These are phyloP conservation scores for Gossypium lobatum DNA, from an alignment of 441 rosid genomes.

Conservation along the genomic window DNA sequence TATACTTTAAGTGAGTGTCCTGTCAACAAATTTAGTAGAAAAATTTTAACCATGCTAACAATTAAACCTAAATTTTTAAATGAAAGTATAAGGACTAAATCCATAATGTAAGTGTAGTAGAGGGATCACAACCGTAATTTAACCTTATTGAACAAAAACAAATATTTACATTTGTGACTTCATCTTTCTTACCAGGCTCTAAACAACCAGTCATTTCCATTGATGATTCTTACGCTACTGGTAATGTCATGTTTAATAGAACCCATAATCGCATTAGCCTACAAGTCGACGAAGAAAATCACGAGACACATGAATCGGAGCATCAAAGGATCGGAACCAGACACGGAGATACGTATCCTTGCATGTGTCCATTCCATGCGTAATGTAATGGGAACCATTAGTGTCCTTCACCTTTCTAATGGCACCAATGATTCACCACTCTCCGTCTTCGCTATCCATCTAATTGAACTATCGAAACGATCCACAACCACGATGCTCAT, in stretches of 20 bases:
- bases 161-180: background rate
- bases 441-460: conserved; percentile 30
- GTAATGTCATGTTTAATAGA: conserved; percentile 22
- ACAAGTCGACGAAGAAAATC: conserved; percentile 6
- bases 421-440: conserved; percentile 29
- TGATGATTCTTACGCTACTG: conserved; percentile 22
- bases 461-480: conserved; percentile 29
- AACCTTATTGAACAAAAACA: background rate
- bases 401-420: conserved; percentile 29
- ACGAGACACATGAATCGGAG: conserved; percentile 27
- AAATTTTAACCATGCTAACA: too few relatives aligned
- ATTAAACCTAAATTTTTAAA: too few relatives aligned
- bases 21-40: too few relatives aligned
- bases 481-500: background rate
- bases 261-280: conserved; percentile 17
- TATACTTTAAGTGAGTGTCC: too few relatives aligned
- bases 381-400: conserved; percentile 36
- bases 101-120: too few relatives aligned
- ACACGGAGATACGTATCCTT: conserved; percentile 31
- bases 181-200: conserved; percentile 16
- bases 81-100: too few relatives aligned
- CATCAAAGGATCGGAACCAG: conserved; percentile 26
- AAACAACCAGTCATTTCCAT: conserved; percentile 26
- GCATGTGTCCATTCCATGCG: conserved; percentile 40
- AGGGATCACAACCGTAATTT: too few relatives aligned